Base-by-base conservation (phyloP, 192 early-diverging fungal species). In the Powellomyces hirtus region DNA sequence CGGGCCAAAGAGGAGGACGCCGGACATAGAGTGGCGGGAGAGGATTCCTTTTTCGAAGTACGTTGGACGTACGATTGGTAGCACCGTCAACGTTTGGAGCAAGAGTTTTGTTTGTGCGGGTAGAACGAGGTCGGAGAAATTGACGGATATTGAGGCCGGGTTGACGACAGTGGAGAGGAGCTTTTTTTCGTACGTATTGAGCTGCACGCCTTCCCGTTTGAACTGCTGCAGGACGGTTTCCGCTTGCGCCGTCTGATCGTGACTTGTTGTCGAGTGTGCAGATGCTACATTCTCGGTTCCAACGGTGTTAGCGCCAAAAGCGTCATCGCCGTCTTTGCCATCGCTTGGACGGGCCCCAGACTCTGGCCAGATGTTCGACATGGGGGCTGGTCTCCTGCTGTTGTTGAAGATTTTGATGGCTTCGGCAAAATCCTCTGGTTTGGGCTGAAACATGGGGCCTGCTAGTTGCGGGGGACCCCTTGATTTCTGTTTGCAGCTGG, bases 91-190 rank as follows among this genome's bases (percentile, higher is more conserved):
- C 44, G 91, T 90, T 66, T 98, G 92, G 27, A 98, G 85, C 11
- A 92, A 86, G 6, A 92, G 86, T 52, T 95, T 90, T 0, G 93
- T 98, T 22, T 85, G 75, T 3, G 85, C 62, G 34, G 90, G 86
- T 8, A 91, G 83, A 49, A 91, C 84, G 1, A 95, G 86, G 72
- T 94, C 90, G 5, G 75, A 58, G 44, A 97, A 92, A 7, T 77
- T 74, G 2, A 78, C 71, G 44, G 73, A 62, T 40, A 93, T 79
- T 36, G 80, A 83, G 13, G 70, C 26, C 63, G 95, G 91, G 65
- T 93, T 84, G 13, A 97, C 87, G 40, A 97, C 89, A 42, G 91
- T 89, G 29, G 82, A 74, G 0, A 94, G 65, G 51, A 97, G 74
- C 51, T 84, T 86, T 62, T 86, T 81, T 71, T 97, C 95, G 77